These are phyloP conservation scores for Fremontodendron californicum DNA, from an alignment of 345 rosid species.

Conservation along the genomic window DNA sequence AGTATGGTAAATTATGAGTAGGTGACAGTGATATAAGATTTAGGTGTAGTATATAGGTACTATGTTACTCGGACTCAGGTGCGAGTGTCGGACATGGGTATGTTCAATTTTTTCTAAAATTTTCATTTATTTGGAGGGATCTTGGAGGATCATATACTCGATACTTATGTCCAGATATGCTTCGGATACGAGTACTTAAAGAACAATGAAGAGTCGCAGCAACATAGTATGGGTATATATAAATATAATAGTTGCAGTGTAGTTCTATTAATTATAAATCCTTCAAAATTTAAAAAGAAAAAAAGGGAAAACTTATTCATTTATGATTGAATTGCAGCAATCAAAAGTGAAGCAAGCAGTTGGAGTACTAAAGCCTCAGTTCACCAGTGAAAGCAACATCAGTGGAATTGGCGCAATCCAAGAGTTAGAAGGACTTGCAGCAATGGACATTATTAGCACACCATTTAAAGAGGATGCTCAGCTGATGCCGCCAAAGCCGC, in stretches of 20 bases:
- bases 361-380: slow-evolving; percentile 41
- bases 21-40: background rate
- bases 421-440: slow-evolving; percentile 60
- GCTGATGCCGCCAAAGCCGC: background rate
- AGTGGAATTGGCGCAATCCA: slow-evolving; percentile 42
- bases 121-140: too few species aligned
- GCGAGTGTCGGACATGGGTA: too few species aligned
- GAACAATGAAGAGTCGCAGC: too few species aligned
- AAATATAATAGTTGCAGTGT: too few species aligned
- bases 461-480: slow-evolving; percentile 31
- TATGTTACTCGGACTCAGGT: too few species aligned
- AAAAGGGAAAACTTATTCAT: background rate
- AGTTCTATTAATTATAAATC: background rate
- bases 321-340: slow-evolving; percentile 45
- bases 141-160: too few species aligned
- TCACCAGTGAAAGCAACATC: slow-evolving; percentile 23
- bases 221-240: too few species aligned
- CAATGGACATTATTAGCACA: slow-evolving; percentile 34
- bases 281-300: background rate
- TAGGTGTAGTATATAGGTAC: too few species aligned
- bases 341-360: slow-evolving; percentile 47
- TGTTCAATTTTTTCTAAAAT: too few species aligned
- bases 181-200: too few species aligned
- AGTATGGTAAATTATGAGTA: background rate
- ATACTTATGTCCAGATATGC: too few species aligned